These are phyloP conservation scores for Meredithiella fracta DNA, from an alignment of 2,329 filamentous ascomycete genomes.

Conservation along the genomic window DNA sequence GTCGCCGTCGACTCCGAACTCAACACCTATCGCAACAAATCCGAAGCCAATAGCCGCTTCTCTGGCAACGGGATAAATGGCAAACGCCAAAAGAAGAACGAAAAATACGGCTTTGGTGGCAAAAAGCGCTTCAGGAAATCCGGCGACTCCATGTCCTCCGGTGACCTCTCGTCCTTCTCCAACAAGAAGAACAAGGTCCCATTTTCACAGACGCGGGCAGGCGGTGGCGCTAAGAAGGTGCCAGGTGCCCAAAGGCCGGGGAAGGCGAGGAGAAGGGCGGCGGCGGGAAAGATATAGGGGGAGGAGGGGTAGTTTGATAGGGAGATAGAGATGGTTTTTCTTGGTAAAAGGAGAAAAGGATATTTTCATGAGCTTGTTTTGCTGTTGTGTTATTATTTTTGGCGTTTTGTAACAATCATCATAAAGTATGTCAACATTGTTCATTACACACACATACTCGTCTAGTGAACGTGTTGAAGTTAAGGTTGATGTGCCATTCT, in stretches of 20 bases:
- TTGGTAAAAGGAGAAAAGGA: neutral
- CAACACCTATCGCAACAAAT: slow-evolving; percentile 22
- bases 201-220: slow-evolving; percentile 12
- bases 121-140: slow-evolving; percentile 90
- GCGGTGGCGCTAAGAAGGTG: slow-evolving; percentile 12
- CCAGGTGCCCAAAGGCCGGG: slow-evolving; percentile 12
- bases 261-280: slow-evolving; percentile 16
- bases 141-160: slow-evolving; percentile 67
- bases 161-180: slow-evolving; percentile 67
- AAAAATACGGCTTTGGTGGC: slow-evolving; percentile 88
- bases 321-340: neutral
- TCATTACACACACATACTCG: neutral
- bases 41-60: slow-evolving; percentile 26
- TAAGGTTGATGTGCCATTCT: no score
- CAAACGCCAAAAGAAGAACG: slow-evolving; percentile 87
- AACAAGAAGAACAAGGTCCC: slow-evolving; percentile 36
- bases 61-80: slow-evolving; percentile 29
- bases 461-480: no score
- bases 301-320: neutral
- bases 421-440: slow-evolving; percentile 1
- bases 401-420: neutral
- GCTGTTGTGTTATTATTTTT: neutral
- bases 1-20: slow-evolving; percentile 62
- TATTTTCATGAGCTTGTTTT: neutral
- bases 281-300: slow-evolving; percentile 12